These are phyloP conservation scores for Phytopythium delawarense DNA, from an alignment of 352 stramenopile genomes.

Conservation along the genomic window DNA sequence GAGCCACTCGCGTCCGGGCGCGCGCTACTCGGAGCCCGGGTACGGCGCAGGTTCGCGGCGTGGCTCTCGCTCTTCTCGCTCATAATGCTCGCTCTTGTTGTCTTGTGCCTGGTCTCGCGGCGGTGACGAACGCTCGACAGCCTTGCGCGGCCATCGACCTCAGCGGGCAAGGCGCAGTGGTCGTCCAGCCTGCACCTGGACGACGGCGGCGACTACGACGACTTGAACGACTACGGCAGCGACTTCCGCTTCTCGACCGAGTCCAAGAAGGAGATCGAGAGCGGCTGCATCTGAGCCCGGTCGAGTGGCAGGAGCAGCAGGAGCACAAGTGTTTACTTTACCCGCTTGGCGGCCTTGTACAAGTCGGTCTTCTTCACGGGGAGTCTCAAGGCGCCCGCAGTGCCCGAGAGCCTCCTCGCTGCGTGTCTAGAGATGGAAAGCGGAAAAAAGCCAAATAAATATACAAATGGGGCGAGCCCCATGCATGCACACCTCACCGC, in stretches of 20 bases:
- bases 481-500: background rate
- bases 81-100: slow-evolving; percentile 1
- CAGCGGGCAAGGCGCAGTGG: background rate
- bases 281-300: slow-evolving; percentile 8
- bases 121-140: background rate
- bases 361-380: background rate
- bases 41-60: slow-evolving; percentile 4
- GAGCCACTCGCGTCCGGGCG: background rate
- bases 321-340: background rate
- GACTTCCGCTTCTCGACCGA: slow-evolving; percentile 8
- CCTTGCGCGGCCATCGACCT: background rate
- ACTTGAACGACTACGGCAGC: slow-evolving; percentile 7
- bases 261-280: slow-evolving; percentile 9
- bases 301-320: background rate
- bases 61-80: background rate
- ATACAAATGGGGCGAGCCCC: slow-evolving; percentile 1
- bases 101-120: background rate
- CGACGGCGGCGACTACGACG: slow-evolving; percentile 2
- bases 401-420: background rate
- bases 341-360: background rate
- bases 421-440: slow-evolving; percentile 7
- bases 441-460: slow-evolving; percentile 9
- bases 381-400: background rate
- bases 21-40: slow-evolving; percentile 5
- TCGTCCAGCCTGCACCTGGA: background rate